Percentiles rank a stretch among this genome's conserved stretches.
Evolutionary conservation across 768 basidiomycete genomes (phyloP).

Genomic region (Sutorius australiensis): DNA sequence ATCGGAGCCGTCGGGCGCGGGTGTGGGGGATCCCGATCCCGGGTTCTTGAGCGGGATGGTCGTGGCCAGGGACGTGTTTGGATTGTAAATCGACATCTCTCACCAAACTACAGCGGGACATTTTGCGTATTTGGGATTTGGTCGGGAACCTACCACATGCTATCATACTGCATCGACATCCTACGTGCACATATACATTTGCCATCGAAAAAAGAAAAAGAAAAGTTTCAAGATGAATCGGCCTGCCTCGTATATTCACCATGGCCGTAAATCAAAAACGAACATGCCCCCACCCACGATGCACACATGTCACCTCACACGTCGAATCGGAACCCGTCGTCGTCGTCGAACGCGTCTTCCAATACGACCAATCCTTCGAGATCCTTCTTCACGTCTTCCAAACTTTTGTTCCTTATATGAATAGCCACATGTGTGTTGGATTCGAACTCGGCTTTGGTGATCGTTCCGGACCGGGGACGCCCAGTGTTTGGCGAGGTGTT

Average conservation of each 20-base stretch:
- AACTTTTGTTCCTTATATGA: constrained; percentile 19
- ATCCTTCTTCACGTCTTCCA: constrained; percentile 30
- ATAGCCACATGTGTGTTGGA: constrained; percentile 18
- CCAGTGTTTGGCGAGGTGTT: background rate
- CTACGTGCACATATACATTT: constrained; percentile 13
- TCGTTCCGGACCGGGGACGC: constrained; percentile 25
- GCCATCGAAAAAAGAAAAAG: constrained; percentile 6
- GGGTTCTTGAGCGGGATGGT: constrained; percentile 19
- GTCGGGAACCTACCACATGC: background rate
- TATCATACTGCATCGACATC: constrained; percentile 9
- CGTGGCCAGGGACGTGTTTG: constrained; percentile 11
- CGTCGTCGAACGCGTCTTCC: constrained; percentile 24
- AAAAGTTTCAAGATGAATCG: constrained; percentile 1
- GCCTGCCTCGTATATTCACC: constrained; percentile 6
- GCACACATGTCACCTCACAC: constrained; percentile 10
- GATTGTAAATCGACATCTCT: constrained; percentile 3
- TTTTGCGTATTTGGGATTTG: background rate
- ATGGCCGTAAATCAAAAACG: constrained; percentile 14
- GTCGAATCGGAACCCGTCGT: constrained; percentile 30
- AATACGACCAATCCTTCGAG: constrained; percentile 31
- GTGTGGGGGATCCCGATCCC: constrained; percentile 5
- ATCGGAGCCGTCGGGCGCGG: background rate
- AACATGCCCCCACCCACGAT: background rate
- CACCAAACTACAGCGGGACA: background rate
- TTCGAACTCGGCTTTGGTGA: constrained; percentile 22